phyloP scores from a whole-genome alignment of 1,284 basidiomycete genomes.

The Boletus sp. region DNA sequence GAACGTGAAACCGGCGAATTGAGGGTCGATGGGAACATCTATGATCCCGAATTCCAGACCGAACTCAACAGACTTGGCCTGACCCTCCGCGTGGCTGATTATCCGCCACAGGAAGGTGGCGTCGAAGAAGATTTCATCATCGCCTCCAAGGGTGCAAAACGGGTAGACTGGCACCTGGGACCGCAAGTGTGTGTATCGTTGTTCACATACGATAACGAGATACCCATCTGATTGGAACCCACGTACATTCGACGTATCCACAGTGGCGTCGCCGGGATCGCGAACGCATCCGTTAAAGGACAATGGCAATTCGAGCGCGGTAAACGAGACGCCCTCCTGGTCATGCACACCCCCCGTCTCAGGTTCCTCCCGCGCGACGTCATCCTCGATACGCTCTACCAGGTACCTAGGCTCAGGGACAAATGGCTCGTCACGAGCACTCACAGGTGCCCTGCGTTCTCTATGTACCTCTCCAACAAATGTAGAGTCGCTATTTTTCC shows the following conservation, averaged over 20 bases:
- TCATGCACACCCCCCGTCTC: slow-evolving; percentile 26
- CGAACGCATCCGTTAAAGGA: slow-evolving; percentile 23
- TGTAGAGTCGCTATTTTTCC: not conserved
- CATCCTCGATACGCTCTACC: slow-evolving; percentile 20
- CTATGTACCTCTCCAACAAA: slow-evolving; percentile 30
- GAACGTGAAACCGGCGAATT: slow-evolving; percentile 24
- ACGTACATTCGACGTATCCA: not conserved
- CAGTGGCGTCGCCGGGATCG: slow-evolving; percentile 22
- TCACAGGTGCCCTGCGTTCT: slow-evolving; percentile 27
- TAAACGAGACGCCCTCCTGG: slow-evolving; percentile 25
- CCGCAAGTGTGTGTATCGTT: slow-evolving; percentile 20
- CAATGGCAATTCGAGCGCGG: slow-evolving; percentile 32
- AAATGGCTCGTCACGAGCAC: slow-evolving; percentile 27
- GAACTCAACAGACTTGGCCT: slow-evolving; percentile 11
- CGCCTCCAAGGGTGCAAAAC: slow-evolving; percentile 24
- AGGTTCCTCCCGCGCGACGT: slow-evolving; percentile 17
- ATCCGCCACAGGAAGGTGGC: slow-evolving; percentile 7
- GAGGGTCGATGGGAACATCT: slow-evolving; percentile 26
- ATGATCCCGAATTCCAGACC: slow-evolving; percentile 15
- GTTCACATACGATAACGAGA: not conserved
- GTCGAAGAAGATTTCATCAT: slow-evolving; percentile 25
- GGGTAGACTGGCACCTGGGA: not conserved
- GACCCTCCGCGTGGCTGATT: slow-evolving; percentile 10
- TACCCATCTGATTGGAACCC: not conserved
- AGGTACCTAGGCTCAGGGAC: slow-evolving; percentile 16